Percentiles rank a stretch among this genome's conserved stretches.
Conservation (phyloP, 768 basidiomycete species). For the Pulveroboletus ravenelii region DNA sequence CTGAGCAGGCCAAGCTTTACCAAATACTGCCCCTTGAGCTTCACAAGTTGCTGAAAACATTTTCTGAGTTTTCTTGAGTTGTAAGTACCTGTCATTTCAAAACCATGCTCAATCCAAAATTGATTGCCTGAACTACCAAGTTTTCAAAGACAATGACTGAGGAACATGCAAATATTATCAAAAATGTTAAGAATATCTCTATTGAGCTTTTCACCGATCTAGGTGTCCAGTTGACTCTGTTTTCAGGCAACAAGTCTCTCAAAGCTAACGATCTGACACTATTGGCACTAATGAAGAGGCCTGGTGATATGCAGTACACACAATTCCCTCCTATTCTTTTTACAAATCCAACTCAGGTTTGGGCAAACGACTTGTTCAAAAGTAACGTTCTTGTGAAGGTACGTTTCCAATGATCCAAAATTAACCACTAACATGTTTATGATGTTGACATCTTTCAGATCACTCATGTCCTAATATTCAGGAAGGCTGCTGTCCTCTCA, state of each 20-base stretch:
- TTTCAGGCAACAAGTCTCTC: neutral
- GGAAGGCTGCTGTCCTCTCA: neutral
- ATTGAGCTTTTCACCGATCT: neutral
- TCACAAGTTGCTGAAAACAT: neutral
- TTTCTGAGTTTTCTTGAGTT: neutral
- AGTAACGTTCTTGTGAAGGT: neutral
- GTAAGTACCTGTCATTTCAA: neutral
- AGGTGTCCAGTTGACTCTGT: neutral
- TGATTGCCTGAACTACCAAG: neutral
- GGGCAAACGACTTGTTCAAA: neutral
- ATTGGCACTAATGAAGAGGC: neutral
- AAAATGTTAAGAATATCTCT: neutral
- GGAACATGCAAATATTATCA: neutral
- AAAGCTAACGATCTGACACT: neutral
- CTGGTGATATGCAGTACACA: neutral
- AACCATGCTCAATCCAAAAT: neutral
- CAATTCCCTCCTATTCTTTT: neutral
- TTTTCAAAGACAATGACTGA: neutral
- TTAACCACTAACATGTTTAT: no score
- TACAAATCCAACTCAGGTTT: neutral
- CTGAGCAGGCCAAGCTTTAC: neutral
- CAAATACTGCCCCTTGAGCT: neutral
- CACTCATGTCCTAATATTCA: neutral
- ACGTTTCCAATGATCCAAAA: no score
- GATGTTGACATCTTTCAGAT: neutral